phyloP scores from a whole-genome alignment of 1,284 basidiomycete species.

The Fistulinella staudtii region DNA sequence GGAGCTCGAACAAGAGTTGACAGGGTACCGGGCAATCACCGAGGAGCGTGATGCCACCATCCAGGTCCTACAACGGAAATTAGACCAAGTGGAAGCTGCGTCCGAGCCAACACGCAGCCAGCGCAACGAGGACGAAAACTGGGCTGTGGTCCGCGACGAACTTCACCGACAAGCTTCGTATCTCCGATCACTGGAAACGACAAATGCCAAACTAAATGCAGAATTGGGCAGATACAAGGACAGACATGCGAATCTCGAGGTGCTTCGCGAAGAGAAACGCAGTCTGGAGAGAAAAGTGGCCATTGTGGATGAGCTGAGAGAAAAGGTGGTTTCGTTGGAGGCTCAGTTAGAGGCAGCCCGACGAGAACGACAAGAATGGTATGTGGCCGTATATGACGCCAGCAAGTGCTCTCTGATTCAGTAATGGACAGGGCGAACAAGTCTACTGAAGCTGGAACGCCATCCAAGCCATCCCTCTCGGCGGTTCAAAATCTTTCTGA shows the following conservation, averaged over 20 bases:
- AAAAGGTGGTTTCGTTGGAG: slow-evolving; percentile 54
- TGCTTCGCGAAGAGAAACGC: slow-evolving; percentile 72
- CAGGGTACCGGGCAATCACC: slow-evolving; percentile 37
- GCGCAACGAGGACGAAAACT: slow-evolving; percentile 44
- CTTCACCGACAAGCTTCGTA: slow-evolving; percentile 60
- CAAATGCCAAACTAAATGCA: slow-evolving; percentile 52
- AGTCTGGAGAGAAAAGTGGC: slow-evolving; percentile 55
- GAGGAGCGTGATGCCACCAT: slow-evolving; percentile 41
- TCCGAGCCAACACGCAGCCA: slow-evolving; percentile 20
- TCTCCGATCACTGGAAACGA: slow-evolving; percentile 58
- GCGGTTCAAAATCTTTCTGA: slow-evolving; percentile 51
- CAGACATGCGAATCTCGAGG: slow-evolving; percentile 57
- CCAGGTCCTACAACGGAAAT: slow-evolving; percentile 42
- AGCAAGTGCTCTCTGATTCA: background rate
- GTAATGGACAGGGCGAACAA: slow-evolving; percentile 37
- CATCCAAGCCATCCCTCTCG: slow-evolving; percentile 47
- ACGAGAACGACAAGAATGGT: slow-evolving; percentile 55
- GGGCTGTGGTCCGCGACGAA: slow-evolving; percentile 57
- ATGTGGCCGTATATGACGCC: slow-evolving; percentile 15
- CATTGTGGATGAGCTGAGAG: slow-evolving; percentile 53
- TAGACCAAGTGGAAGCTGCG: slow-evolving; percentile 41
- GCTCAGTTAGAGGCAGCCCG: slow-evolving; percentile 58
- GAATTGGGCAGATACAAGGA: slow-evolving; percentile 55
- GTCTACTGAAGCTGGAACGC: slow-evolving; percentile 32
- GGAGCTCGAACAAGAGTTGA: slow-evolving; percentile 44